Percentiles rank a stretch among this genome's conserved stretches.
These are phyloP conservation scores for Solanum virginianum DNA, from an alignment of 257 asterid genomes.

Conservation along the genomic window DNA sequence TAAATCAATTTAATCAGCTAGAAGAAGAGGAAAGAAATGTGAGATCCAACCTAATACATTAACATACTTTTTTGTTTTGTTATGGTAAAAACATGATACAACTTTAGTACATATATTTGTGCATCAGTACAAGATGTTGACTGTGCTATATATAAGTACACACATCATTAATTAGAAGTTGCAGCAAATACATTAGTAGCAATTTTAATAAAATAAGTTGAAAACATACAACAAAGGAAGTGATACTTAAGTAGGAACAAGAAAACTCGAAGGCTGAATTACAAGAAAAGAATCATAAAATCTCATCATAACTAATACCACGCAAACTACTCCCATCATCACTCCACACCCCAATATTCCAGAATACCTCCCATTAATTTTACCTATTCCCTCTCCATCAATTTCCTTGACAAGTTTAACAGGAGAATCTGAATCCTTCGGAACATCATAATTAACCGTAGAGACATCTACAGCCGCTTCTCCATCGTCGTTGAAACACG, in stretches of 20 bases:
- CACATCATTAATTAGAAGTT: not conserved
- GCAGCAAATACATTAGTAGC: not conserved
- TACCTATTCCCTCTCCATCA: not conserved
- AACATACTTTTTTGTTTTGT: not conserved
- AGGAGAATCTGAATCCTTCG: not conserved
- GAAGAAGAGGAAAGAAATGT: not conserved
- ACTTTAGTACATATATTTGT: too few species aligned
- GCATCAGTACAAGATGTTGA: not conserved
- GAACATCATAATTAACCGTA: not conserved
- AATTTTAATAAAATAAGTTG: not conserved
- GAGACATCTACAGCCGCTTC: not conserved
- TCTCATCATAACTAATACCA: not conserved
- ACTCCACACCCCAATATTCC: conserved; percentile 1
- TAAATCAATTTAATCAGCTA: not conserved
- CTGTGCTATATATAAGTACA: not conserved
- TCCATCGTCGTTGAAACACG: not conserved
- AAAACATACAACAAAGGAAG: not conserved
- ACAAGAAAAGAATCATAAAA: not conserved
- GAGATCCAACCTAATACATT: not conserved
- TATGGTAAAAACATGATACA: not conserved
- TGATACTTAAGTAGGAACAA: conserved; percentile 6
- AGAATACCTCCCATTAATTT: not conserved
- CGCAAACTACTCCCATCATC: conserved; percentile 2
- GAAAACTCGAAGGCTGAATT: not conserved
- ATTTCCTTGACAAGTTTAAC: not conserved